Evolutionary conservation across 495 filamentous ascomycete species (phyloP).

Genomic region (Aspergillus avenaceus): DNA sequence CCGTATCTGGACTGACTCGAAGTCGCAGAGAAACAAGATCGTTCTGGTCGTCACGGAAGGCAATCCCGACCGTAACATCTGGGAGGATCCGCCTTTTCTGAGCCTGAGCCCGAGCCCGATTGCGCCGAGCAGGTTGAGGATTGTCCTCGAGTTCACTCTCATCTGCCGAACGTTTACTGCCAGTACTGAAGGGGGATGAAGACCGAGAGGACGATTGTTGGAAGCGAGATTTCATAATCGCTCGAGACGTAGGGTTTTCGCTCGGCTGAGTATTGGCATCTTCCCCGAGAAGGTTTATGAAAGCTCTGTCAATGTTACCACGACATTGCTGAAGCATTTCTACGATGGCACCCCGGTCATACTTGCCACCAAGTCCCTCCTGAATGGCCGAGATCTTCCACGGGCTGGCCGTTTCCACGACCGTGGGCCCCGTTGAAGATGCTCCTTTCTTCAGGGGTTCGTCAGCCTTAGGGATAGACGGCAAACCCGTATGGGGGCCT

Average conservation of each 20-base stretch:
- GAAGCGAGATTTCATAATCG: slow-evolving; percentile 33
- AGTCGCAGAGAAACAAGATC: slow-evolving; percentile 43
- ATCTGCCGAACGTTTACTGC: slow-evolving; percentile 47
- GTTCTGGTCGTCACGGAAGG: slow-evolving; percentile 40
- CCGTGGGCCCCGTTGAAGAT: neutral
- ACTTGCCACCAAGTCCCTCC: slow-evolving; percentile 52
- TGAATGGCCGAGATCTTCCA: slow-evolving; percentile 63
- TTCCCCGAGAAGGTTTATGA: slow-evolving; percentile 53
- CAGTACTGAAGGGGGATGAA: slow-evolving; percentile 43
- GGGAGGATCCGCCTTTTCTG: slow-evolving; percentile 37
- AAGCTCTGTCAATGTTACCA: slow-evolving; percentile 57
- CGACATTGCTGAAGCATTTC: slow-evolving; percentile 56
- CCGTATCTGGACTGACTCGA: slow-evolving; percentile 29
- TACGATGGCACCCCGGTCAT: slow-evolving; percentile 50
- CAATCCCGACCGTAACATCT: slow-evolving; percentile 45
- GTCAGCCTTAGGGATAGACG: slow-evolving; percentile 32
- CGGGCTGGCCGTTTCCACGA: slow-evolving; percentile 32
- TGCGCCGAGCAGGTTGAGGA: slow-evolving; percentile 28
- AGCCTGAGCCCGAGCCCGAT: slow-evolving; percentile 26
- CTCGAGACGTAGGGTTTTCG: slow-evolving; percentile 21
- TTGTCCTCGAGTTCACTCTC: slow-evolving; percentile 40
- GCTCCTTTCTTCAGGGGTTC: slow-evolving; percentile 15
- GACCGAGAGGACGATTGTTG: slow-evolving; percentile 37
- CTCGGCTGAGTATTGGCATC: slow-evolving; percentile 29
- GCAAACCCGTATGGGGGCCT: slow-evolving; percentile 56